Percentiles rank a stretch among this genome's conserved stretches.
Evolutionary conservation across 148 eudicot genomes (phyloP).

Genomic region (Polygonum aviculare): DNA sequence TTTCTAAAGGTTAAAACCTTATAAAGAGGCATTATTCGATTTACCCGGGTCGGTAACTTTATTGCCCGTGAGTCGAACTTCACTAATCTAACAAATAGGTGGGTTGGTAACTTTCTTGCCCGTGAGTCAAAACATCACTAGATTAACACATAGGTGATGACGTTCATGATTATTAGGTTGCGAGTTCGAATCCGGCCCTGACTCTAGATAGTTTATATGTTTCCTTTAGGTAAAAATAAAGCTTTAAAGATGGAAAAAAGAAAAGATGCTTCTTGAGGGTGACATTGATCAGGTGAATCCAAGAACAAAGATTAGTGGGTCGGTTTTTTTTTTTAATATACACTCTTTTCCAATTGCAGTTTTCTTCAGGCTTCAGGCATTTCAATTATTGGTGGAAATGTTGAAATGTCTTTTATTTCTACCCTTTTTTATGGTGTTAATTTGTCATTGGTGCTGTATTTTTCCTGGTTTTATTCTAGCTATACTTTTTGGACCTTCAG

Average conservation of each 20-base stretch:
- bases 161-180: too few species aligned
- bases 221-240: too few species aligned
- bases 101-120: too few species aligned
- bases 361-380: neutral
- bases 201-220: too few species aligned
- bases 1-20: neutral
- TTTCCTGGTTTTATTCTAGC: neutral
- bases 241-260: neutral
- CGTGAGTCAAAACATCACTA: too few species aligned
- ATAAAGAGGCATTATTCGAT: neutral
- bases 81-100: too few species aligned
- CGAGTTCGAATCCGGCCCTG: too few species aligned
- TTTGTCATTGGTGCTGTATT: neutral
- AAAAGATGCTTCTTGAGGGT: neutral
- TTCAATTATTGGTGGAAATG: neutral
- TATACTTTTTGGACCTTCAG: neutral
- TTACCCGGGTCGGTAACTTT: neutral
- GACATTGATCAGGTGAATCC: slow-evolving; percentile 6
- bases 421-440: neutral
- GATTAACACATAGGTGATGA: too few species aligned
- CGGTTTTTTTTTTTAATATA: neutral
- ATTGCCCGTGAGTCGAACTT: too few species aligned
- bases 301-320: neutral
- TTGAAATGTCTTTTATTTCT: neutral
- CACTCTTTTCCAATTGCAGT: neutral